Base-by-base conservation (phyloP, 768 basidiomycete genomes). In the Suillus alpinus region DNA sequence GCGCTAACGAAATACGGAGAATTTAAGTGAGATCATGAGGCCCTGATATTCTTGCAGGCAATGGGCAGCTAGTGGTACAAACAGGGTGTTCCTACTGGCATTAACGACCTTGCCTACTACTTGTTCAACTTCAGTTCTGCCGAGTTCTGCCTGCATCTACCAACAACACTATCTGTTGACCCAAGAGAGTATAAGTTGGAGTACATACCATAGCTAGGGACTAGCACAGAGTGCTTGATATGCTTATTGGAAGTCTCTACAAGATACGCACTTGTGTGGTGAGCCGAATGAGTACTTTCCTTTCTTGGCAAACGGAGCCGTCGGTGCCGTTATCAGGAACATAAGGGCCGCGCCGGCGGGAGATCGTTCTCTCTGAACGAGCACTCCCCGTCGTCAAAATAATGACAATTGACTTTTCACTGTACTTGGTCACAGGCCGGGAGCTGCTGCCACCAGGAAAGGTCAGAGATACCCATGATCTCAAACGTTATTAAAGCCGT, bases 381-480 rank as follows among this genome's bases (percentile, higher is more conserved):
- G 26, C 26, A 26, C 26, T 26, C 26, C 26, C 26, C 26, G 52
- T 49, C 18, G 60, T 62, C 64, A 63, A 58, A 14, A 26, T 37
- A 53, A 63, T 44, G 49, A 40, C 36, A 0, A 56, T 86, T 43
- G 86, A 92, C 66, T 87, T 87, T 66, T 86, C 89, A 0, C 73
- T 97, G 10, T 98, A 96, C 71, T 83, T 96, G 44, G 95, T 97
- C 7, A 95, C 94, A 0, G 91, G 91, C 16, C 79, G 94, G 58
- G 81, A 86, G 23, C 75, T 94, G 0, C 79, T 96, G 5, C 92
- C 94, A 10, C 76, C 80, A 23, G 87, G 86, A 69, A 92, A 89
- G 81, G 92, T 90, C 65, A 57, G 70, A 13, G 12, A 37, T 14
- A 57, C 4, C 34, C 41, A 31, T 20, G 3, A 57, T 53, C 32